Percentiles rank a stretch among this genome's conserved stretches.
phyloP scores from a whole-genome alignment of 2,329 filamentous ascomycete genomes.

The Aspergillus bombycis region DNA sequence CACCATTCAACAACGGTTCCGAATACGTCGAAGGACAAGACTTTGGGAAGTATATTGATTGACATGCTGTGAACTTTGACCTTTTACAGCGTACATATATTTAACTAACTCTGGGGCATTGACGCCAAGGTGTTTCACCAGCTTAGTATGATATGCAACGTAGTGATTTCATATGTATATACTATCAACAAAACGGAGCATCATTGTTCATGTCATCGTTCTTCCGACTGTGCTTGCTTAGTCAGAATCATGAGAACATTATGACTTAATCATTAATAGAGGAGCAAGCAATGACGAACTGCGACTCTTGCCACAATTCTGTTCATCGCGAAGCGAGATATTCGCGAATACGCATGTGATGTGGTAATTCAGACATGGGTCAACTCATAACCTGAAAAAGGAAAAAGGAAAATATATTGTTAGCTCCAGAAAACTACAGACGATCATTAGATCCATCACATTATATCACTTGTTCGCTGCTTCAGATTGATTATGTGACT shows the following conservation, averaged over 20 bases:
- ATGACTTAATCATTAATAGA: too few relatives aligned
- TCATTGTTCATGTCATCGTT: neutral
- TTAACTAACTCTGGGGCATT: neutral
- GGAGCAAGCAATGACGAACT: too few relatives aligned
- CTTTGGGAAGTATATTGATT: constrained; percentile 23
- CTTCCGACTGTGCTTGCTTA: neutral
- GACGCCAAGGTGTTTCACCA: neutral
- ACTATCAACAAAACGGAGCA: neutral
- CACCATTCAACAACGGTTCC: constrained; percentile 79
- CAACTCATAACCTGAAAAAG: neutral
- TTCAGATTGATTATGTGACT: constrained; percentile 4
- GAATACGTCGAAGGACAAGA: constrained; percentile 41
- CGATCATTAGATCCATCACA: constrained; percentile 18
- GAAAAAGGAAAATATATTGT: neutral
- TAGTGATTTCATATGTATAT: too few relatives aligned
- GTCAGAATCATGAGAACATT: neutral
- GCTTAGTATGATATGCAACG: neutral
- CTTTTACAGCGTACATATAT: neutral
- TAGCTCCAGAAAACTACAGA: neutral
- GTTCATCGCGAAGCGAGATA: neutral
- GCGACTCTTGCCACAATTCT: neutral
- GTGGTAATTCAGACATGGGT: neutral
- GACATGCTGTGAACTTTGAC: constrained; percentile 21
- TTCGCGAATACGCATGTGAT: neutral
- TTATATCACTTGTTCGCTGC: constrained; percentile 21